These are phyloP conservation scores for Rhododendron kiyosumense DNA, from an alignment of 148 eudicot genomes.

Conservation along the genomic window DNA sequence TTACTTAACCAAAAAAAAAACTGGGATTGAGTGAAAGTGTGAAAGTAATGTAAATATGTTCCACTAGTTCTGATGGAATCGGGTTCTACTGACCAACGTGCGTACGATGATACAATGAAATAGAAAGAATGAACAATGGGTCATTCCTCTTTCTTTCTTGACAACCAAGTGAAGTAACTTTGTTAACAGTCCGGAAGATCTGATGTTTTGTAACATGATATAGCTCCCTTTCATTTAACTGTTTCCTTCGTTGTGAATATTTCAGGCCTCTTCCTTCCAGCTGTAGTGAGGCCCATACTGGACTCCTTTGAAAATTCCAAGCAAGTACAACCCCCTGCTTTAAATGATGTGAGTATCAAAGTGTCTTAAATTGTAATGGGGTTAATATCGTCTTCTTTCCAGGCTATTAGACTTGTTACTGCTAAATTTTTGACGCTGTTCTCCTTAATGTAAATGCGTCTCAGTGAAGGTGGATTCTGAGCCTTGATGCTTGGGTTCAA, in stretches of 20 bases:
- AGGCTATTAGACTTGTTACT: background rate
- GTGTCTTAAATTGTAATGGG: background rate
- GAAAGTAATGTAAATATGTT: background rate
- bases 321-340: conserved; percentile 67
- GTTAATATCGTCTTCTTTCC: background rate
- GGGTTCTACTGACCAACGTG: background rate
- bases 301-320: conserved; percentile 73
- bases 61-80: background rate
- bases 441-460: background rate
- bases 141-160: background rate
- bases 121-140: background rate
- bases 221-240: background rate
- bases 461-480: background rate
- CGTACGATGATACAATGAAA: background rate
- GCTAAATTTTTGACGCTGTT: background rate
- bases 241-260: conserved; percentile 16
- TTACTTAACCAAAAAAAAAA: background rate
- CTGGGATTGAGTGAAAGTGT: background rate
- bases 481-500: background rate
- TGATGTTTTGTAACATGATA: background rate
- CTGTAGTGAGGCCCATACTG: conserved; percentile 95
- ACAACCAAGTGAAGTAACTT: background rate
- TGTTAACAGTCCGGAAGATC: background rate
- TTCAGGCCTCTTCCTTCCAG: conserved; percentile 95
- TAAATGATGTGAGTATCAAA: conserved; percentile 71